A percentile compares a stretch with the other conserved stretches of the same genome.
These are phyloP conservation scores for Barnettozyma vustinii DNA, from an alignment of 805 yeast species.

Conservation along the genomic window DNA sequence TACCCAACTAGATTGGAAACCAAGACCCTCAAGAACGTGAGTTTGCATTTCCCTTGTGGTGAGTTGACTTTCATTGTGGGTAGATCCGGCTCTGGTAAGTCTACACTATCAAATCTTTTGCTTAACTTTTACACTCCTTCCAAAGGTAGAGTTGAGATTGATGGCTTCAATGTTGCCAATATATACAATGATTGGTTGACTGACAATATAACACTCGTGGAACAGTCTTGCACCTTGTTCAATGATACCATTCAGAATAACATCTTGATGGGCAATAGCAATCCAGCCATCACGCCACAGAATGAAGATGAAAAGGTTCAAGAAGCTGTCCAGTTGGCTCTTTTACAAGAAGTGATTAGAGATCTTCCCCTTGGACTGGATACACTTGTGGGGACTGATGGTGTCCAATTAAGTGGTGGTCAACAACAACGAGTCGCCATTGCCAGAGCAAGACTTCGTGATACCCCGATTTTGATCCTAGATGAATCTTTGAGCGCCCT, in stretches of 20 bases:
- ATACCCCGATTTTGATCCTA: conserved; percentile 69
- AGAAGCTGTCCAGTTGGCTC: conserved; percentile 48
- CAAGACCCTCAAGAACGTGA: conserved; percentile 42
- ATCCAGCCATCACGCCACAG: not conserved
- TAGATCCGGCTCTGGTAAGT: conserved; percentile 89
- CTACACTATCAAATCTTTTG: conserved; percentile 65
- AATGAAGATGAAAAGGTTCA: conserved; percentile 23
- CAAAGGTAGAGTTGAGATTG: conserved; percentile 55
- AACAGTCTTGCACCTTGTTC: conserved; percentile 65
- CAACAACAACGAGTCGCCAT: conserved; percentile 80
- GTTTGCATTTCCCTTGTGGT: conserved; percentile 40
- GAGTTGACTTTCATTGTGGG: conserved; percentile 68
- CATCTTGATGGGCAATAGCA: conserved; percentile 44
- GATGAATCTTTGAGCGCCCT: conserved; percentile 88
- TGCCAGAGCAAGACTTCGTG: conserved; percentile 73
- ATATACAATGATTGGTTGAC: conserved; percentile 49
- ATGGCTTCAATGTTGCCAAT: conserved; percentile 40
- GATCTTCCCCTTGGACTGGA: conserved; percentile 51
- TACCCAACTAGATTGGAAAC: conserved; percentile 54
- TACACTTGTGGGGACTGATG: conserved; percentile 42
- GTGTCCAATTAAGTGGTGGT: conserved; percentile 75
- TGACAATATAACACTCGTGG: conserved; percentile 64
- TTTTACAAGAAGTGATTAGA: conserved; percentile 43
- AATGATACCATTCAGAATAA: conserved; percentile 59
- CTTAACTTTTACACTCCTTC: conserved; percentile 49